These are phyloP conservation scores for Botryotinia convoluta DNA, from an alignment of 2,329 filamentous ascomycete species.

Conservation along the genomic window DNA sequence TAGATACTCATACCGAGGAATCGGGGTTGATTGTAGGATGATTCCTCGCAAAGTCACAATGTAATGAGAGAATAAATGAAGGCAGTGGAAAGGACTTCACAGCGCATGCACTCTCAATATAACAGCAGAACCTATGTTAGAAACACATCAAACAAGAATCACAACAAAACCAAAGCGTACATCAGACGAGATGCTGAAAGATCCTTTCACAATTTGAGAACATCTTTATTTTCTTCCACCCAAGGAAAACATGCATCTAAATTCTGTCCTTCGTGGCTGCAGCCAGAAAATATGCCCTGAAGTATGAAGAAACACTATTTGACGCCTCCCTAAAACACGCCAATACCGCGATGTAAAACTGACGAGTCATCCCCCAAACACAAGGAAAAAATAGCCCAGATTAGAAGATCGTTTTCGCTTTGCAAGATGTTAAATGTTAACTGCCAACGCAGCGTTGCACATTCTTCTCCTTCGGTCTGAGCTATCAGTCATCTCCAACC, in stretches of 20 bases:
- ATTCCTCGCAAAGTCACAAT: background rate
- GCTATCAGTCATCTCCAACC: background rate
- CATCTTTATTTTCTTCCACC: conserved; percentile 9
- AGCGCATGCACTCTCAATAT: background rate
- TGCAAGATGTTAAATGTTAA: conserved; percentile 17
- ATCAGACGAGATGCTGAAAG: background rate
- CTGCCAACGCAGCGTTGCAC: background rate
- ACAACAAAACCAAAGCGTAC: background rate
- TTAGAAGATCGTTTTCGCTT: conserved; percentile 18
- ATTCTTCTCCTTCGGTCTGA: background rate
- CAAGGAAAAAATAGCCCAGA: conserved; percentile 22
- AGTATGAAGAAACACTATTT: conserved; percentile 24
- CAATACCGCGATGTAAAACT: conserved; percentile 24
- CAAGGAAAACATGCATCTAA: conserved; percentile 18
- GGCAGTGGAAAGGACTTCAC: background rate
- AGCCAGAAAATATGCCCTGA: conserved; percentile 23
- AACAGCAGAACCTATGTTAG: conserved; percentile 2
- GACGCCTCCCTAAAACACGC: conserved; percentile 35
- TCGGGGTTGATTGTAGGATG: background rate
- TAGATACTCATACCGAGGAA: background rate
- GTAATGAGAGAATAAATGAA: background rate
- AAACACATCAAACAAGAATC: conserved; percentile 4
- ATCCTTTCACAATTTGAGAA: background rate
- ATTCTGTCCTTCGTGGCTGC: conserved; percentile 16
- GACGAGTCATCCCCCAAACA: conserved; percentile 21